Conservation (phyloP, 345 rosid genomes). For the Boechera retrofracta region DNA sequence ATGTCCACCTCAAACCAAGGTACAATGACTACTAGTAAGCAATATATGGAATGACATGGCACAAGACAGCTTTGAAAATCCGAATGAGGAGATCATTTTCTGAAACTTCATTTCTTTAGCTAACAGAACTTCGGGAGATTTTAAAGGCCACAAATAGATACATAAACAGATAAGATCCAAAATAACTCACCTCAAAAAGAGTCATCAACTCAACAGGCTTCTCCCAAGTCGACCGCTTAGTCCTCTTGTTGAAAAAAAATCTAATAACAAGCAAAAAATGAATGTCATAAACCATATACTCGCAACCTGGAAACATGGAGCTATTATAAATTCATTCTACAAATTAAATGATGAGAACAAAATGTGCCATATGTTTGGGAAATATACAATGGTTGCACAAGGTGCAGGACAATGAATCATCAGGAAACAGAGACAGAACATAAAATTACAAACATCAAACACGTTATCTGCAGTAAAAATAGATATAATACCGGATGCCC, state of each 20-base stretch:
- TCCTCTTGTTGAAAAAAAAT: slow-evolving; percentile 85
- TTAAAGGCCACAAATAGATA: slow-evolving; percentile 10
- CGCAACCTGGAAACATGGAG: slow-evolving; percentile 23
- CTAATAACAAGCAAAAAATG: slow-evolving; percentile 49
- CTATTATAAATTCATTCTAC: slow-evolving; percentile 19
- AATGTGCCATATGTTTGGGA: slow-evolving; percentile 4
- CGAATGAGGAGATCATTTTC: slow-evolving; percentile 13
- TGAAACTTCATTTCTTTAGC: slow-evolving; percentile 34
- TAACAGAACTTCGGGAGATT: background rate
- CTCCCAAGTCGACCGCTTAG: slow-evolving; percentile 87
- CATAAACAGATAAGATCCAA: slow-evolving; percentile 32
- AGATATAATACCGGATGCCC: slow-evolving; percentile 3
- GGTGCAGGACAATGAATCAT: slow-evolving; percentile 16
- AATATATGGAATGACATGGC: slow-evolving; percentile 16
- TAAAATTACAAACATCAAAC: slow-evolving; percentile 9
- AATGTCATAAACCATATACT: slow-evolving; percentile 28
- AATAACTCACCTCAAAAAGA: slow-evolving; percentile 74
- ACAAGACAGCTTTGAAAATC: slow-evolving; percentile 27
- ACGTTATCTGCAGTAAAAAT: slow-evolving; percentile 18
- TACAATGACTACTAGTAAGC: slow-evolving; percentile 16
- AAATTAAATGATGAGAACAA: slow-evolving; percentile 13
- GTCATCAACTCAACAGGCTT: slow-evolving; percentile 96
- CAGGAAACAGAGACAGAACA: background rate
- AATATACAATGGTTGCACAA: slow-evolving; percentile 17
- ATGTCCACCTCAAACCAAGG: slow-evolving; percentile 26